Base-by-base conservation (phyloP, 192 early-diverging fungal species). In the Backusella australiensis region DNA sequence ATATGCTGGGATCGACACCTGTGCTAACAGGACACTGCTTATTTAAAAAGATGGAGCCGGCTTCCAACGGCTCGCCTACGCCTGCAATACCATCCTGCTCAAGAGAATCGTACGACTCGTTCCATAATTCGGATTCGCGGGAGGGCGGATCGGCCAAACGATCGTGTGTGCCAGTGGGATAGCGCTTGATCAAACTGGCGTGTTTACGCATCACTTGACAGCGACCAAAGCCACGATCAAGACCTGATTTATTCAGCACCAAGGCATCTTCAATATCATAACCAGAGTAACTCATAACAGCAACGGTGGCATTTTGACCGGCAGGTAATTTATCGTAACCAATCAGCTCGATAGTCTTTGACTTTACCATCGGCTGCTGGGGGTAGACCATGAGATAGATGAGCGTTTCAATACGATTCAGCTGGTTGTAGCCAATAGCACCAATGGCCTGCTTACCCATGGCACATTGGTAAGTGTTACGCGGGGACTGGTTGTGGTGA, bases 361-460 rank as follows among this genome's bases (percentile, higher is more conserved):
- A 95, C 81, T 95, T 95, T 65, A 99, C 97, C 95, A 99, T 97
- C 4, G 97, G 97, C 79, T 98, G 95, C 81, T 96, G 94, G 44
- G 96, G 95, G 78, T 98, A 99, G 34, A 95, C 94, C 93, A 98
- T 93, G 67, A 98, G 86, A 85, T 99, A 98, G 19, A 98, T 84
- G 53, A 98, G 83, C 8, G 96, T 98, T 82, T 99, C 98, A 72
- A 97, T 96, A 69, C 98, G 89, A 77, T 92, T 92, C 26, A 97
- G 79, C 86, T 98, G 96, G 79, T 99, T 99, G 78, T 96, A 97
- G 9, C 91, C 96, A 70, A 98, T 97, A 19, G 94, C 94, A 19
- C 97, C 97, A 69, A 99, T 99, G 41, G 98, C 96, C 86, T 99
- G 98, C 82, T 99, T 99, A 76, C 96, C 96, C 98, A 99, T 99